A percentile compares a stretch with the other conserved stretches of the same genome.
These are phyloP conservation scores for Pleurotus platypus DNA, from an alignment of 768 basidiomycete species.

Conservation along the genomic window DNA sequence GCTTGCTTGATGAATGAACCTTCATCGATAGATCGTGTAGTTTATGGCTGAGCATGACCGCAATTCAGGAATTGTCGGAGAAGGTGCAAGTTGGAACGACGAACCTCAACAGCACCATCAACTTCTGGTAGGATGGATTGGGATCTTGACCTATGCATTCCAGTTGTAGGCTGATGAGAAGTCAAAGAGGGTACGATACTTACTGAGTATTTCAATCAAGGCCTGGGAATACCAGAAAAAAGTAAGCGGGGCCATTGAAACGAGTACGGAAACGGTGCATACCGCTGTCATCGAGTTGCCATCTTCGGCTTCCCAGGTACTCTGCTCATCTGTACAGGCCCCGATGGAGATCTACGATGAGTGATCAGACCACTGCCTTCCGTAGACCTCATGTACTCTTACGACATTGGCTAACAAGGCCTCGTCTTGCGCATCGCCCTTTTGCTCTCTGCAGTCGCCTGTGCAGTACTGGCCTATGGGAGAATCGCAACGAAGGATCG, in stretches of 20 bases:
- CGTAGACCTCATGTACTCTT: conserved; percentile 8
- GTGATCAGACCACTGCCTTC: too few species aligned
- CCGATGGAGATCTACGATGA: conserved; percentile 29
- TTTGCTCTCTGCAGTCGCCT: conserved; percentile 23
- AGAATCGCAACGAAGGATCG: conserved; percentile 20
- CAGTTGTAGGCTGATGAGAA: background rate
- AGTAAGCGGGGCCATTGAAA: background rate
- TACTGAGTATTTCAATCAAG: conserved; percentile 2
- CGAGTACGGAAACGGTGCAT: background rate
- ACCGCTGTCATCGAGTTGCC: conserved; percentile 37
- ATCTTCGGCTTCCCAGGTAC: conserved; percentile 31
- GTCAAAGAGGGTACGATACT: background rate
- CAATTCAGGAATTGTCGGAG: background rate
- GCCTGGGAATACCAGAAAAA: background rate
- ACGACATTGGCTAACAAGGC: conserved; percentile 26
- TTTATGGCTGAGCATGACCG: background rate
- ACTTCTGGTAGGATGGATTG: background rate
- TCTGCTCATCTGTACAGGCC: conserved; percentile 33
- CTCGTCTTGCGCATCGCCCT: conserved; percentile 3
- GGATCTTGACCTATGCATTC: background rate
- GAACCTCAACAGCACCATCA: background rate
- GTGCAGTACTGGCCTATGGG: conserved; percentile 28
- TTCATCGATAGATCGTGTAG: background rate
- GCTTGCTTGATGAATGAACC: background rate
- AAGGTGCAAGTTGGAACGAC: background rate